Conservation (phyloP, 139 green algal genomes). For the Coccomyxa sp. region DNA sequence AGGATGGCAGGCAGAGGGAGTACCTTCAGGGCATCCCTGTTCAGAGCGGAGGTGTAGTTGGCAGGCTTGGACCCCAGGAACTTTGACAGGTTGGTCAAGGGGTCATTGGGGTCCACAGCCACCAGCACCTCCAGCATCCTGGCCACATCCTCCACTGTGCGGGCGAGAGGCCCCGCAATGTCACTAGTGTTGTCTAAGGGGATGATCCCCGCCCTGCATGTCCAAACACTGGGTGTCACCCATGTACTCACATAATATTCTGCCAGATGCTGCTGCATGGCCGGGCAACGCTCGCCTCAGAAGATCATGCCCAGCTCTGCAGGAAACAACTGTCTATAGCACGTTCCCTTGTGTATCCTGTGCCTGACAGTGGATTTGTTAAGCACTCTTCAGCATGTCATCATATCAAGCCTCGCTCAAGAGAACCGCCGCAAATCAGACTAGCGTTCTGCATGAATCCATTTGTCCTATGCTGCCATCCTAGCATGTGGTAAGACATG, state of each 20-base stretch:
- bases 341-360: background rate
- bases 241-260: no score
- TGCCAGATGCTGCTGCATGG: background rate
- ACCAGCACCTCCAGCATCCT: background rate
- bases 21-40: background rate
- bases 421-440: no score
- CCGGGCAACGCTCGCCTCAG: background rate
- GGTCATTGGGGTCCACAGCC: background rate
- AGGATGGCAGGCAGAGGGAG: background rate
- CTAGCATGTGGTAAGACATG: background rate
- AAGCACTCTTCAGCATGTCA: background rate
- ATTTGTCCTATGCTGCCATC: no score
- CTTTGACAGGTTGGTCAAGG: no score
- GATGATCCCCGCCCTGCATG: slow-evolving; percentile 3
- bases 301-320: background rate
- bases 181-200: slow-evolving; percentile 10
- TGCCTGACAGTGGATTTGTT: background rate
- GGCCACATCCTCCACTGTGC: slow-evolving; percentile 2
- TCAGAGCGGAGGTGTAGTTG: background rate
- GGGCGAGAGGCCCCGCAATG: background rate
- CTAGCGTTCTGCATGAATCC: no score
- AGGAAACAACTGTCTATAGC: background rate
- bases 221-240: no score
- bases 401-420: background rate
- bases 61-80: background rate